These are phyloP conservation scores for Debaryomyces subglobosus DNA, from an alignment of 1,139 yeast species.

Conservation along the genomic window DNA sequence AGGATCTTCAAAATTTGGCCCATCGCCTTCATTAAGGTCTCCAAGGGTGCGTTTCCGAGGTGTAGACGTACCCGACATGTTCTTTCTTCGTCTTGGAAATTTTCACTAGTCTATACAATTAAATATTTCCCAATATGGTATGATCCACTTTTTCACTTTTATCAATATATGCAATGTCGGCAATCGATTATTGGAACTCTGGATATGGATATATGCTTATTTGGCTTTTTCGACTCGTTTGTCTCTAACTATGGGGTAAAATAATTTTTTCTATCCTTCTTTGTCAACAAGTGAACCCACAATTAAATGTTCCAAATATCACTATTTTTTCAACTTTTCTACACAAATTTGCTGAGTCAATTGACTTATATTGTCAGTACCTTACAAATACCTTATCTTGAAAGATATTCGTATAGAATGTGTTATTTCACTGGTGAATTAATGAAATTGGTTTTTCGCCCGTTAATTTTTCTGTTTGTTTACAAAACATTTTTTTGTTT, in stretches of 20 bases:
- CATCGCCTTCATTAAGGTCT: conserved; percentile 27
- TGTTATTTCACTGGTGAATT: conserved; percentile 5
- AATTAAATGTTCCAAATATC: conserved; percentile 7
- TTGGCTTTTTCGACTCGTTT: not conserved
- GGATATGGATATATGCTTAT: not conserved
- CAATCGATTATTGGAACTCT: not conserved
- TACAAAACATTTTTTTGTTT: conserved; percentile 15
- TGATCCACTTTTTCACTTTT: not conserved
- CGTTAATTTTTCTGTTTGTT: conserved; percentile 17
- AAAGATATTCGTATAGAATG: conserved; percentile 1
- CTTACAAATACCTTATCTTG: conserved; percentile 4
- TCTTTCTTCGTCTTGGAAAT: not conserved
- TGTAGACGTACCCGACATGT: conserved; percentile 28
- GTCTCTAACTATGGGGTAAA: conserved; percentile 1
- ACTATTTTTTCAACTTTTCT: conserved; percentile 1
- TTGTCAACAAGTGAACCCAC: conserved; percentile 5
- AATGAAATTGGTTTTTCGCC: conserved; percentile 13
- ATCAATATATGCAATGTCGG: conserved; percentile 1
- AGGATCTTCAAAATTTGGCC: conserved; percentile 49
- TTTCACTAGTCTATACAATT: not conserved
- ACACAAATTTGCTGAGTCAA: not conserved
- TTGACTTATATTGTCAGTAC: not conserved
- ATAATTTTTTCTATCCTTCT: not conserved
- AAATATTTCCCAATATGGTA: conserved; percentile 1
- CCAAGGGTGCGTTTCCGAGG: conserved; percentile 35